Evolutionary conservation across 2,329 filamentous ascomycete species (phyloP).

Genomic region (Colletotrichum coccodes): DNA sequence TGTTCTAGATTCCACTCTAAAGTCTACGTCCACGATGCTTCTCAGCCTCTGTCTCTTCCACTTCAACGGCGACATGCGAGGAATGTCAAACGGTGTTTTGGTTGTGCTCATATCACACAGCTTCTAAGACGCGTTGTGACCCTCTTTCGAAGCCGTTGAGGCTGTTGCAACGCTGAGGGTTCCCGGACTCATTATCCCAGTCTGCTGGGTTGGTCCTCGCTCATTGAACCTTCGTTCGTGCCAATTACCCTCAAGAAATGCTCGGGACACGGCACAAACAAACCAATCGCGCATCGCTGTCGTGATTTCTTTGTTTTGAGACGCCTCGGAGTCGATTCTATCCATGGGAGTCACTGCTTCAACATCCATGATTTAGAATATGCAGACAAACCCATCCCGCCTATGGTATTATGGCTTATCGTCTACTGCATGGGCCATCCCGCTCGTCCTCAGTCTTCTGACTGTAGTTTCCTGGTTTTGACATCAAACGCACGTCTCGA

Average conservation of each 20-base stretch:
- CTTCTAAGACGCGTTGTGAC: slow-evolving; percentile 3
- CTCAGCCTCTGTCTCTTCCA: background rate
- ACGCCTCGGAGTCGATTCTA: background rate
- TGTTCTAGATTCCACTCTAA: background rate
- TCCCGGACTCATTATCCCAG: background rate
- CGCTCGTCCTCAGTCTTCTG: background rate
- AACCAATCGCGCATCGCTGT: background rate
- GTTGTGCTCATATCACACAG: background rate
- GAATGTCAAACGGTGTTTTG: slow-evolving; percentile 7
- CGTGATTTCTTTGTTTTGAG: background rate
- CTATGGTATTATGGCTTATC: background rate
- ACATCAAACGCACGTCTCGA: slow-evolving; percentile 3
- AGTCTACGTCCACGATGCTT: background rate
- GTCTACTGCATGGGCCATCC: background rate
- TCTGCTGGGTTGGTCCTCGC: slow-evolving; percentile 13
- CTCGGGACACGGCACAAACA: background rate
- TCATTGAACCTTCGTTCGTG: background rate
- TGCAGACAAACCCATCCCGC: too few species aligned
- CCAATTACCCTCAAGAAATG: background rate
- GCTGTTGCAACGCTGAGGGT: slow-evolving; percentile 18
- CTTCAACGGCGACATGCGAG: background rate
- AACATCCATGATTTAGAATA: background rate
- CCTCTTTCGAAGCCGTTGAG: slow-evolving; percentile 1
- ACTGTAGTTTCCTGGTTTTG: background rate
- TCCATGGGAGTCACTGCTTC: background rate